A percentile compares a stretch with the other conserved stretches of the same genome.
Evolutionary conservation across 1,284 basidiomycete genomes (phyloP).

Genomic region (Testicularia cyperi): DNA sequence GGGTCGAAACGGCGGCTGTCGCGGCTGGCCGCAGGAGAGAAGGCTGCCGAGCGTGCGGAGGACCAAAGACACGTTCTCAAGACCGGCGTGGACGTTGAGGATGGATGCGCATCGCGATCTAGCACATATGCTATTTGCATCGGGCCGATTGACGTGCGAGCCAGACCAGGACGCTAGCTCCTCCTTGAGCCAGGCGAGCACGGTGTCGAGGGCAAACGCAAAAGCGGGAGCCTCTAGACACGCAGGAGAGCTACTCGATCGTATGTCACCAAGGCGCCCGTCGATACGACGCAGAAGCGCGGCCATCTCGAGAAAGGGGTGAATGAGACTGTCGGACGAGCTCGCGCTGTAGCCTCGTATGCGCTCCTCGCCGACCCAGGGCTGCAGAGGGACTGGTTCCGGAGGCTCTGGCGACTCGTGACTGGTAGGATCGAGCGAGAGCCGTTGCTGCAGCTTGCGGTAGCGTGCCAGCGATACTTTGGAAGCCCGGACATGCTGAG

Average conservation of each 20-base stretch:
- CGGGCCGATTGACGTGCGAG: background rate
- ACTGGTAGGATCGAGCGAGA: conserved; percentile 6
- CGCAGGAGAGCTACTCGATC: conserved; percentile 2
- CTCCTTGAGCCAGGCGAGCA: conserved; percentile 34
- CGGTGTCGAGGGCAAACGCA: conserved; percentile 23
- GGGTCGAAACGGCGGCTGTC: conserved; percentile 19
- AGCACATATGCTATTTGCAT: background rate
- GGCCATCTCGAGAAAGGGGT: conserved; percentile 25
- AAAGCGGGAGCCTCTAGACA: conserved; percentile 36
- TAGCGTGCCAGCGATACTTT: too few relatives aligned
- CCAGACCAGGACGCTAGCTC: conserved; percentile 18
- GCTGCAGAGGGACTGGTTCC: conserved; percentile 3
- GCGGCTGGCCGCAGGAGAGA: conserved; percentile 19
- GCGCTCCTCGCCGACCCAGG: conserved; percentile 31
- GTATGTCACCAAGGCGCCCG: conserved; percentile 15
- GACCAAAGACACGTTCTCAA: conserved; percentile 10
- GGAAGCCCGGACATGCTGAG: background rate
- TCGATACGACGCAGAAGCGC: conserved; percentile 35
- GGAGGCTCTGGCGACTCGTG: background rate
- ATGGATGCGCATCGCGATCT: too few relatives aligned
- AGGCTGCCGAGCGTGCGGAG: conserved; percentile 25
- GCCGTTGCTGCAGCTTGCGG: conserved; percentile 15
- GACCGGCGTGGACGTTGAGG: conserved; percentile 31
- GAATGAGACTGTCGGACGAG: conserved; percentile 25
- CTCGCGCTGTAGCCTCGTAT: conserved; percentile 26